Percentiles rank a stretch among this genome's conserved stretches.
phyloP scores from a whole-genome alignment of 2,329 filamentous ascomycete species.

The Diaporthe destruens region DNA sequence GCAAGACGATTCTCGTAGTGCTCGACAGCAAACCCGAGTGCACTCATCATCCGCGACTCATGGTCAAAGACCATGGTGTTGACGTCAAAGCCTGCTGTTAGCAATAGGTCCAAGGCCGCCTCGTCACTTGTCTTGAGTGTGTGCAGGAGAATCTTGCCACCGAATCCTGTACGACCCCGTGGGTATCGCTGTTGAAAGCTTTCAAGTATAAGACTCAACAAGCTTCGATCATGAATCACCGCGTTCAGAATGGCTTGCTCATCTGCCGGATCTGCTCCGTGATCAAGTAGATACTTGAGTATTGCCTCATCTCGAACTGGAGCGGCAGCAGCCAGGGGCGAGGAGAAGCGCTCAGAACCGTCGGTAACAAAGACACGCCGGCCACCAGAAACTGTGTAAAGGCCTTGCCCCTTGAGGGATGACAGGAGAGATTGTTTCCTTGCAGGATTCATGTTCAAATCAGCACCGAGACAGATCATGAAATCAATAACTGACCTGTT shows the following conservation, averaged over 20 bases:
- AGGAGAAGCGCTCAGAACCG: neutral
- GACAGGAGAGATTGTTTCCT: no score
- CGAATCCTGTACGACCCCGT: neutral
- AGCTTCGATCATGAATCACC: neutral
- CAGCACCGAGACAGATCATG: no score
- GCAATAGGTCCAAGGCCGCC: neutral
- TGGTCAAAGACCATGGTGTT: neutral
- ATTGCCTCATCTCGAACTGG: neutral
- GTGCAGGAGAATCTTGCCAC: neutral
- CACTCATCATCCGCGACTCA: neutral
- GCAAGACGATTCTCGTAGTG: neutral
- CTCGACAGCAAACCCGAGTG: neutral
- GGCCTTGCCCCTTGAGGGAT: no score
- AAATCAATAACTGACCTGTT: neutral
- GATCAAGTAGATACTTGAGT: neutral
- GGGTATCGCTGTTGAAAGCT: neutral
- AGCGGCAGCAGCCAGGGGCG: slow-evolving; percentile 11
- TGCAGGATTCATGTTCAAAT: neutral
- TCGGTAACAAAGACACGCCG: no score
- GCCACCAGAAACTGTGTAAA: no score
- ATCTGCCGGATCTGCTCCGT: slow-evolving; percentile 5
- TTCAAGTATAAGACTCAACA: neutral
- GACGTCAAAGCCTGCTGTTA: neutral
- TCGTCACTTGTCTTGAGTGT: neutral
- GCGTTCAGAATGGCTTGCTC: neutral